phyloP scores from a whole-genome alignment of 768 basidiomycete species.

The Termitomyces eurrhizus region DNA sequence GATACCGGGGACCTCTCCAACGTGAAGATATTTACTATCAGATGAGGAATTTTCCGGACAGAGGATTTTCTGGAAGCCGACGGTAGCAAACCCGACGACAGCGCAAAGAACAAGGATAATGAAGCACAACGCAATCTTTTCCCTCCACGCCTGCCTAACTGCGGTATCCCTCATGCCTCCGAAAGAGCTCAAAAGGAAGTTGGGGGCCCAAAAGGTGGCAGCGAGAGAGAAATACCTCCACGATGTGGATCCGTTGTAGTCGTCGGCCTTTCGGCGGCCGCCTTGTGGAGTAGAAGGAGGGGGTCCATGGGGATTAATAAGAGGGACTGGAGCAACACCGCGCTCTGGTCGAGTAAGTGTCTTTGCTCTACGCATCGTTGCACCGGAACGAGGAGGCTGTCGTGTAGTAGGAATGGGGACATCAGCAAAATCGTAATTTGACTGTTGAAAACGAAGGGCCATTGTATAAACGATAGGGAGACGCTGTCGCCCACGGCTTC shows the following conservation, averaged over 20 bases:
- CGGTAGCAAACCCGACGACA: conserved; percentile 85
- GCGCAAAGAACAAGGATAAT: conserved; percentile 78
- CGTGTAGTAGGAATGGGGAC: conserved; percentile 67
- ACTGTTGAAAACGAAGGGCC: conserved; percentile 52
- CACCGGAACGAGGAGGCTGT: conserved; percentile 46
- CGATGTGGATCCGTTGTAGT: conserved; percentile 46
- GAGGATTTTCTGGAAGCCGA: conserved; percentile 89
- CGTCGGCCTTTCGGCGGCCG: conserved; percentile 22
- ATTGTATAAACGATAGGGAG: conserved; percentile 29
- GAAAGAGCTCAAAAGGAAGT: conserved; percentile 63
- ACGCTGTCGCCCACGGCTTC: conserved; percentile 14
- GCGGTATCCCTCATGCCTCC: conserved; percentile 80
- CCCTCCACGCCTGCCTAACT: conserved; percentile 90
- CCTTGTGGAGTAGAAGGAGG: conserved; percentile 33
- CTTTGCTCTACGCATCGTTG: conserved; percentile 83
- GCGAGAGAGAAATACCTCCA: conserved; percentile 82
- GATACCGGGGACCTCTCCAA: conserved; percentile 56
- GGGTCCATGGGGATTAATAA: conserved; percentile 77
- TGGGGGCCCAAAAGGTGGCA: conserved; percentile 90
- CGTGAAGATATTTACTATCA: conserved; percentile 43
- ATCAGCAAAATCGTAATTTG: conserved; percentile 51
- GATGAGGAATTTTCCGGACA: conserved; percentile 62
- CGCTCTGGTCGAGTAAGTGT: conserved; percentile 96
- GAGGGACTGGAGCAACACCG: conserved; percentile 87
- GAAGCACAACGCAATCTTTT: conserved; percentile 92